phyloP scores from a whole-genome alignment of 1,284 basidiomycete genomes.

The Heterobasidion irregulare region DNA sequence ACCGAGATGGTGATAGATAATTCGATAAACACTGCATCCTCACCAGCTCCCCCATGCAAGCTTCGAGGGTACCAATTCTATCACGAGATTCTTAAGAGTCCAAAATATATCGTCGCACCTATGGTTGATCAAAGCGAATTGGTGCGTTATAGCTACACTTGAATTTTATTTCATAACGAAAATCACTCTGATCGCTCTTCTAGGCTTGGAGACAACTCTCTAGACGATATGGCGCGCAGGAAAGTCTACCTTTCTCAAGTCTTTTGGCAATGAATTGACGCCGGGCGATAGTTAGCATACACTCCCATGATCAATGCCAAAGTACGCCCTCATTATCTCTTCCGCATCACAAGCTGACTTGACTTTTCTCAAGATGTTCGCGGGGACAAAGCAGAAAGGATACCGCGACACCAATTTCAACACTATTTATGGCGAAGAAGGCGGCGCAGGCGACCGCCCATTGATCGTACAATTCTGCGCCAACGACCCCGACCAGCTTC shows the following conservation, averaged over 20 bases:
- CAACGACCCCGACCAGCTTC: conserved; percentile 77
- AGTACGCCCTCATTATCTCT: conserved; percentile 24
- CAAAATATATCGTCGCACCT: conserved; percentile 87
- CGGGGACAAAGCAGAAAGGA: conserved; percentile 39
- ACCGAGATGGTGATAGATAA: not conserved
- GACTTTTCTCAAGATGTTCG: conserved; percentile 47
- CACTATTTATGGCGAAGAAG: conserved; percentile 60
- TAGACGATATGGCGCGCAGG: conserved; percentile 76
- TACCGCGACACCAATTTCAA: conserved; percentile 67
- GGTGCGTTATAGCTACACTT: conserved; percentile 38
- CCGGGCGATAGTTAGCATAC: conserved; percentile 60
- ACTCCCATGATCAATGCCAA: conserved; percentile 98
- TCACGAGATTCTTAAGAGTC: conserved; percentile 64
- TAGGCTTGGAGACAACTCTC: conserved; percentile 91
- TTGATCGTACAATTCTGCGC: conserved; percentile 93
- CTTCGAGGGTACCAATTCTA: conserved; percentile 81
- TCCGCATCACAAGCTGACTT: not conserved
- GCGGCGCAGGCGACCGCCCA: conserved; percentile 66
- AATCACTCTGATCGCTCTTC: not conserved
- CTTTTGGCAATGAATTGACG: conserved; percentile 1
- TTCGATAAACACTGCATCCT: not conserved
- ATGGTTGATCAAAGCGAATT: conserved; percentile 99
- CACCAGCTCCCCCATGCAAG: conserved; percentile 29
- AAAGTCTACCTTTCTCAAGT: conserved; percentile 21
- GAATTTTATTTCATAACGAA: not conserved